Evolutionary conservation across 768 basidiomycete species (phyloP), one percentile per base, ranked within the genome.

Genomic region (Suillus weaverae): DNA sequence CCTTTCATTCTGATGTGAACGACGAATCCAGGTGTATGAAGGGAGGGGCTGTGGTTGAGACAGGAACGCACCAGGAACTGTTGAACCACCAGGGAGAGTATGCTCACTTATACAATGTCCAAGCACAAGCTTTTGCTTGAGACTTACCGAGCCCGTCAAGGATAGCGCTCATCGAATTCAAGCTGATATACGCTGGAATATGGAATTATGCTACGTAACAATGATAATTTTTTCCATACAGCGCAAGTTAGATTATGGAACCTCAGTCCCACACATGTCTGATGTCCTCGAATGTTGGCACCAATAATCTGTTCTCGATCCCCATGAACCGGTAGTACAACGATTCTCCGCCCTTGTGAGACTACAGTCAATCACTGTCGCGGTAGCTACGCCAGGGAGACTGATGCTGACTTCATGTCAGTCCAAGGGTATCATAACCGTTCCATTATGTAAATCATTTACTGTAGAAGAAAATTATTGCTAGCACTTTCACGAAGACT

Each of bases 61-160:
- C 57, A 7, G 78, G 78, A 3, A 77, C 72, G n/a, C 79, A 80
- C 57, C 62, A 39, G 8, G 73, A 77, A 41, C 56, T 80, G 16
- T 30, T 79, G 39, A 65, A 62, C 4, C 68, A 22, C 36, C 69
- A 51, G 44, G 79, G 78, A 2, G 78, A 78, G 57, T 79, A 80
- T 62, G 68, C 71, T 35, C 70, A 66, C 16, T 63, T 79, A 61
- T 78, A 78, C 46, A 76, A 74, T 26, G 63, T 77, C 8, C 76
- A 76, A 53, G 75, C 76, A 2, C 68, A 72, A 64, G 76, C 75
- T 20, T 77, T 77, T 62, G 54, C 66, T 41, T 59, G 56, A 59
- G 38, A 18, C 38, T 41, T 30, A 11, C 10, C 10, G 53, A 54
- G 2, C 20, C 20, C 20, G 3, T 35, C 10, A 32, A 51, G 30